A percentile compares a stretch with the other conserved stretches of the same genome.
phyloP scores from a whole-genome alignment of 306 rosid species.

The Myrica gale region DNA sequence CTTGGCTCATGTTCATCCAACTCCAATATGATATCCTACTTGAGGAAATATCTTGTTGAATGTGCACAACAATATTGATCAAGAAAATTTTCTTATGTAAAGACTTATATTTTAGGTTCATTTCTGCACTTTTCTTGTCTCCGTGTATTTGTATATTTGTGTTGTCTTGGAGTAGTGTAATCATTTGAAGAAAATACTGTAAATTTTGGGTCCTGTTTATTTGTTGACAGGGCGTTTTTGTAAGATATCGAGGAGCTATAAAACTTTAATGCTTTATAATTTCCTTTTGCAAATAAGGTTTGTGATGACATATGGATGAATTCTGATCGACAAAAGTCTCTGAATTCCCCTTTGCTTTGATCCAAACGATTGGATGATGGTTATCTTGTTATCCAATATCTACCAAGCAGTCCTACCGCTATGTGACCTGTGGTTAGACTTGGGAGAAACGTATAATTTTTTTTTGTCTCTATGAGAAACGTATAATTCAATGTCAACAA shows the following conservation, averaged over 20 bases:
- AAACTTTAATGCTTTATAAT: conserved; percentile 1
- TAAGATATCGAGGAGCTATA: conserved; percentile 24
- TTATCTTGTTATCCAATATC: background rate
- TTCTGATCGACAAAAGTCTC: background rate
- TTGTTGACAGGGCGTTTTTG: conserved; percentile 24
- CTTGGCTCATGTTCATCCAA: conserved; percentile 6
- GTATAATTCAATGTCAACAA: too few species aligned
- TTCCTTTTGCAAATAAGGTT: background rate
- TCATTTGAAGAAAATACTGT: conserved; percentile 30
- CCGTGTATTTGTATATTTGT: conserved; percentile 39
- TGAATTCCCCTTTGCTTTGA: background rate
- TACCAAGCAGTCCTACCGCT: background rate
- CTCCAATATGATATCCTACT: conserved; percentile 29
- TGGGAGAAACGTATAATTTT: background rate
- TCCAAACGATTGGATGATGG: background rate
- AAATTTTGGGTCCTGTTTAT: conserved; percentile 31
- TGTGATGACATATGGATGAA: conserved; percentile 1
- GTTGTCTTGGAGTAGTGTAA: conserved; percentile 34
- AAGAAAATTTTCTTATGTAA: conserved; percentile 34
- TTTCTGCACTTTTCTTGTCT: conserved; percentile 25
- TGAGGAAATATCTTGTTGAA: conserved; percentile 28
- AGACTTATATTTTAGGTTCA: conserved; percentile 35
- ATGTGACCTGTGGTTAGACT: background rate
- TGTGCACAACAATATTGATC: conserved; percentile 26
- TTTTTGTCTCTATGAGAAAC: too few species aligned